A percentile compares a stretch with the other conserved stretches of the same genome.
Conservation (phyloP, 257 asterid species). For the Nicotiana attenuata region DNA sequence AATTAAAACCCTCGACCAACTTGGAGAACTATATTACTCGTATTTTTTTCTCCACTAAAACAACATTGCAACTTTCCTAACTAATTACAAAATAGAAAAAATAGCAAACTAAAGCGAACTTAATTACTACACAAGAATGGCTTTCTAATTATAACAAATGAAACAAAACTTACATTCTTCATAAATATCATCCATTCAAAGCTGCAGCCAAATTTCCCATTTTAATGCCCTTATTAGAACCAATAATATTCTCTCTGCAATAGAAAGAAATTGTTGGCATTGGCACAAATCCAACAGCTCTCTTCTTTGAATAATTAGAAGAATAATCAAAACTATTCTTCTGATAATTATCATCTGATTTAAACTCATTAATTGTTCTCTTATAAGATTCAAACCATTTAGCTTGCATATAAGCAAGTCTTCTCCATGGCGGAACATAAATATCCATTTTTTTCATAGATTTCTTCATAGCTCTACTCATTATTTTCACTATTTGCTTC, state of each 20-base stretch:
- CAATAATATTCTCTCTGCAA: constrained; percentile 32
- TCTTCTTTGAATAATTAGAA: constrained; percentile 6
- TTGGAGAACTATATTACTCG: not conserved
- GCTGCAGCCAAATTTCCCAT: constrained; percentile 52
- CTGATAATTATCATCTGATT: not conserved
- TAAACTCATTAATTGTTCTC: constrained; percentile 49
- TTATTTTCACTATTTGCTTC: constrained; percentile 44
- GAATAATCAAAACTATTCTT: not conserved
- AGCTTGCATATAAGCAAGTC: constrained; percentile 50
- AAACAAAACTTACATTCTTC: not conserved
- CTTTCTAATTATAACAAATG: not conserved
- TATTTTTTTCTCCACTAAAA: not conserved
- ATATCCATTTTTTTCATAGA: constrained; percentile 54
- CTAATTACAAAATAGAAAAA: not conserved
- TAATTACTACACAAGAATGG: not conserved
- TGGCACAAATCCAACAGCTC: constrained; percentile 45
- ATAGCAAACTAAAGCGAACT: not conserved
- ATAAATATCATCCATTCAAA: constrained; percentile 13
- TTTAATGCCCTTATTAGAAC: constrained; percentile 22
- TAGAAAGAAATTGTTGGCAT: constrained; percentile 11
- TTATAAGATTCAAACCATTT: constrained; percentile 63
- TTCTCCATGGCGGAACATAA: constrained; percentile 84
- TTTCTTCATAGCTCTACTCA: constrained; percentile 54
- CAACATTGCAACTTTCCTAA: not conserved
- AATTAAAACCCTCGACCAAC: not conserved